Conservation (phyloP, 345 rosid species). For the Salix arbutifolia region DNA sequence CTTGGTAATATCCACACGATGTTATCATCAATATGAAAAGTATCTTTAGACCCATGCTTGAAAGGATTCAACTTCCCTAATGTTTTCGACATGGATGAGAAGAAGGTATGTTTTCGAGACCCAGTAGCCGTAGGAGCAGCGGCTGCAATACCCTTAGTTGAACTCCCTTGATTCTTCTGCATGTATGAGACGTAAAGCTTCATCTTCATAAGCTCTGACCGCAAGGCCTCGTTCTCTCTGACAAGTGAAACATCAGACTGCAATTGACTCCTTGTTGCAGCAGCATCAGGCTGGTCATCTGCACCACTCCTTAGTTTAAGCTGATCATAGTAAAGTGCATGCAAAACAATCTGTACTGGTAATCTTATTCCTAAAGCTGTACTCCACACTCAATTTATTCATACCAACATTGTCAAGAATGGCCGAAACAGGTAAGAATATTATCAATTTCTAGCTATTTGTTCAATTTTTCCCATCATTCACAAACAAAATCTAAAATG, state of each 20-base stretch:
- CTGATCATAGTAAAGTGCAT: constrained; percentile 84
- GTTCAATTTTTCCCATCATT: too few relatives aligned
- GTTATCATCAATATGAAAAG: constrained; percentile 59
- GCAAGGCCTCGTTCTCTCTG: constrained; percentile 79
- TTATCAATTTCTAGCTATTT: too few relatives aligned
- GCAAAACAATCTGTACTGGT: constrained; percentile 79
- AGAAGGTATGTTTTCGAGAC: constrained; percentile 39
- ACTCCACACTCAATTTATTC: too few relatives aligned
- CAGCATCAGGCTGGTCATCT: constrained; percentile 39
- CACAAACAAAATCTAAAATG: too few relatives aligned
- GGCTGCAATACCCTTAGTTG: constrained; percentile 11
- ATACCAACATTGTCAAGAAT: too few relatives aligned
- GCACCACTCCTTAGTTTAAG: constrained; percentile 75
- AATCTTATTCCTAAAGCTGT: constrained; percentile 26
- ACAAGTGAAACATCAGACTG: constrained; percentile 59
- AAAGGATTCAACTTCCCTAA: constrained; percentile 85
- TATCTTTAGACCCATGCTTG: constrained; percentile 78
- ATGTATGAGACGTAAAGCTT: constrained; percentile 65
- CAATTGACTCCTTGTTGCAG: constrained; percentile 48
- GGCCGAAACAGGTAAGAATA: too few relatives aligned
- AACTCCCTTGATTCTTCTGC: constrained; percentile 38
- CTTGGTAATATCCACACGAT: constrained; percentile 56
- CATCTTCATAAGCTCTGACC: constrained; percentile 81
- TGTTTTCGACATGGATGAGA: constrained; percentile 84
- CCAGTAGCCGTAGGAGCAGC: constrained; percentile 2